Conservation (phyloP, 345 rosid genomes). For the Xanthoceras sorbifolium region DNA sequence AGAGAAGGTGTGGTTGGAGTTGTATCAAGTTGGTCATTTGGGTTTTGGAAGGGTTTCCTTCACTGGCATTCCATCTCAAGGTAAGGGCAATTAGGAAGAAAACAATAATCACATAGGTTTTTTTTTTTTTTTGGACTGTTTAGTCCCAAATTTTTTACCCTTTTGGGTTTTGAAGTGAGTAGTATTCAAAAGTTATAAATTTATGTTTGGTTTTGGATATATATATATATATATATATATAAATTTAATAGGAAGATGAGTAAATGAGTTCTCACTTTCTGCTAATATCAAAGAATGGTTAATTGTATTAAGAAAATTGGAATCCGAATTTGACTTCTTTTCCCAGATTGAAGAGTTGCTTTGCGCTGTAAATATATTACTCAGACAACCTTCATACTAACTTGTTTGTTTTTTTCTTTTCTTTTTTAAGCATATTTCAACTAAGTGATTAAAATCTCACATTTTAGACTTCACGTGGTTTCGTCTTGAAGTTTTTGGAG, state of each 20-base stretch:
- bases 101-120: not conserved
- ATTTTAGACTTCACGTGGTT: too few species aligned
- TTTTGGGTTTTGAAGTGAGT: not conserved
- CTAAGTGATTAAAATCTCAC: not conserved
- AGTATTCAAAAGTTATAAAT: not conserved
- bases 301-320: not conserved
- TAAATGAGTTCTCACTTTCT: not conserved
- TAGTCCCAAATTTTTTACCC: conserved; percentile 7
- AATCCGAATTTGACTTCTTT: not conserved
- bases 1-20: conserved; percentile 76
- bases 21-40: conserved; percentile 75
- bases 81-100: not conserved
- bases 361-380: not conserved
- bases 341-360: not conserved
- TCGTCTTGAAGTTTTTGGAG: too few species aligned
- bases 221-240: not conserved
- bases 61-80: conserved; percentile 36
- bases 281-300: not conserved
- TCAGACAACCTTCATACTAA: not conserved
- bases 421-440: not conserved
- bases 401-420: not conserved
- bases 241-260: not conserved
- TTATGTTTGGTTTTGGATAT: not conserved
- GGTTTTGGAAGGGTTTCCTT: conserved; percentile 93
- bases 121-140: not conserved